phyloP scores from a whole-genome alignment of 257 asterid species.

The Penstemon eatonii region DNA sequence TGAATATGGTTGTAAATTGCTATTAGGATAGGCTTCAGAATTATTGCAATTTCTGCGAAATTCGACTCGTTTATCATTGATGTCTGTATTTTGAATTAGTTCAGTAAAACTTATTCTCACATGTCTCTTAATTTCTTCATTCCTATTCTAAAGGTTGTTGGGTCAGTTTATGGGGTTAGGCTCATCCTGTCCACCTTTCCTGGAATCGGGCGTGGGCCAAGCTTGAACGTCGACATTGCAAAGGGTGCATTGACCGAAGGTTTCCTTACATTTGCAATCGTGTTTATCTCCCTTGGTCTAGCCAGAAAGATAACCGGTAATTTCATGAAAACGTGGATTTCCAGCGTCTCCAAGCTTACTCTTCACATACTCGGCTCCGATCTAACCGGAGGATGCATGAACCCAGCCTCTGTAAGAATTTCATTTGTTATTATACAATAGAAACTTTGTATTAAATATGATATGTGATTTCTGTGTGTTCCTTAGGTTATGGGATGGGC shows the following conservation, averaged over 20 bases:
- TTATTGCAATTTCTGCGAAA: background rate
- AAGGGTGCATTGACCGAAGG: constrained; percentile 89
- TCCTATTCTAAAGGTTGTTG: constrained; percentile 55
- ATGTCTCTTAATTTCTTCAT: background rate
- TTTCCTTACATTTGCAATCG: constrained; percentile 60
- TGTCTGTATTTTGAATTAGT: background rate
- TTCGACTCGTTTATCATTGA: background rate
- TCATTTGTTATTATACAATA: background rate
- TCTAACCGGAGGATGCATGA: constrained; percentile 95
- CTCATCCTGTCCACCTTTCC: constrained; percentile 56
- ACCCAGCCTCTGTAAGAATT: constrained; percentile 86
- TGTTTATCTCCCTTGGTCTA: constrained; percentile 55
- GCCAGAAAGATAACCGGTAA: constrained; percentile 43
- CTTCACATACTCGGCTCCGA: constrained; percentile 90
- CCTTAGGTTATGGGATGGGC: constrained; percentile 97
- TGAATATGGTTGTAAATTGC: too few species aligned
- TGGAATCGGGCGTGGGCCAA: constrained; percentile 62
- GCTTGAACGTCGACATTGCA: constrained; percentile 65
- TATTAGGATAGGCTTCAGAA: too few species aligned
- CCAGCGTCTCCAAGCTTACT: constrained; percentile 72
- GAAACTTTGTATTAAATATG: background rate
- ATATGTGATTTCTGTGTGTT: constrained; percentile 5
- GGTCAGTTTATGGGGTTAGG: constrained; percentile 74
- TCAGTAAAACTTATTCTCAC: constrained; percentile 7
- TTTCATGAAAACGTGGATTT: constrained; percentile 85